Conservation (phyloP, 164 flowering plant species). For the Magnolia kwangsiensis region DNA sequence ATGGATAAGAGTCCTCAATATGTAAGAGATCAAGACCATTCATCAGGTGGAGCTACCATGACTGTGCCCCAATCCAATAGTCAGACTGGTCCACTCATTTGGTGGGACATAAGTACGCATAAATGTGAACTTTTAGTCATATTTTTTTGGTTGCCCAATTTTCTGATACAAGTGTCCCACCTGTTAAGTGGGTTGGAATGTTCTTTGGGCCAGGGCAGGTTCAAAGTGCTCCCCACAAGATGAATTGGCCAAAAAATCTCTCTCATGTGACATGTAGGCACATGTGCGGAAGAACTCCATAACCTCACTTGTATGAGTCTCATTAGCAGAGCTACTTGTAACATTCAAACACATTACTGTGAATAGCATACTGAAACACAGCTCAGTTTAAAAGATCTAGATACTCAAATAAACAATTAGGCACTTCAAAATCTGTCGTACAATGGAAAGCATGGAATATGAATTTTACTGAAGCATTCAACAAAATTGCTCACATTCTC, state of each 20-base stretch:
- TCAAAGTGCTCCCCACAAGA: neutral
- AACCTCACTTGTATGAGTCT: neutral
- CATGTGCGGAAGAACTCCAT: neutral
- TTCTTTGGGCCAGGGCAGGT: too few relatives aligned
- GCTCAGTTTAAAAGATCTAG: neutral
- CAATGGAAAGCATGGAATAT: neutral
- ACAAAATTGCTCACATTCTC: neutral
- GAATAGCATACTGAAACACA: neutral
- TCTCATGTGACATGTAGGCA: neutral
- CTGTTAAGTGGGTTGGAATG: too few relatives aligned
- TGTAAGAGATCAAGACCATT: too few relatives aligned
- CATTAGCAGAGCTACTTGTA: neutral
- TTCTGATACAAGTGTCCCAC: too few relatives aligned
- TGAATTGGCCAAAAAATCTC: too few relatives aligned
- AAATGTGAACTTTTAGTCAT: too few relatives aligned
- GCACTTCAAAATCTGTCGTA: neutral
- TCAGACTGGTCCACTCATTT: too few relatives aligned
- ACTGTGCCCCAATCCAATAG: too few relatives aligned
- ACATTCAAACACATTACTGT: neutral
- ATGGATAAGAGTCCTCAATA: too few relatives aligned
- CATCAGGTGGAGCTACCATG: too few relatives aligned
- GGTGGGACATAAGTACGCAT: too few relatives aligned
- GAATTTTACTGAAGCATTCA: neutral
- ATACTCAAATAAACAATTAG: neutral
- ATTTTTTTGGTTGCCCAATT: too few relatives aligned